These are phyloP conservation scores for Magnaporthales sp. DNA, from an alignment of 2,329 filamentous ascomycete species.

Conservation along the genomic window DNA sequence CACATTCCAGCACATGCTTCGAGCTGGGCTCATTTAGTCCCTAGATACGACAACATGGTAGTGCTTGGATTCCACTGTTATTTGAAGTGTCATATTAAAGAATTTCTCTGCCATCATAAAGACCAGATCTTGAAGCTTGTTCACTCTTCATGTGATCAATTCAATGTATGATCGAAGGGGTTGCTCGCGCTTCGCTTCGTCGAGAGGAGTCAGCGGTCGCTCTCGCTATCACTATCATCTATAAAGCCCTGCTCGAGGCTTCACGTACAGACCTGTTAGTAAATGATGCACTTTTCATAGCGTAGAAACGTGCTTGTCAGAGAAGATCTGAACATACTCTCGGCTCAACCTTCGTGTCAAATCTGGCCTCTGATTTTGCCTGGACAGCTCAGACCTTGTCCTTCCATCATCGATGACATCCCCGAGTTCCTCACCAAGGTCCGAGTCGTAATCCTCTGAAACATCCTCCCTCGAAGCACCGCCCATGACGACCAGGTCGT, in stretches of 20 bases:
- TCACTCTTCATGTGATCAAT: background rate
- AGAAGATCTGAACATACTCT: slow-evolving; percentile 43
- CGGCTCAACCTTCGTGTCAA: slow-evolving; percentile 59
- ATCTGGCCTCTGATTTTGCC: slow-evolving; percentile 28
- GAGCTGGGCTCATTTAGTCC: background rate
- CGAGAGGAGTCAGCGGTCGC: background rate
- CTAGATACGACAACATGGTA: background rate
- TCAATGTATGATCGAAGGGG: background rate
- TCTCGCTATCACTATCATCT: slow-evolving; percentile 26
- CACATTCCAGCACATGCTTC: background rate
- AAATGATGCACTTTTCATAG: background rate
- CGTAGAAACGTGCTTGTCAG: background rate
- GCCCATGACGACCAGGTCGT: slow-evolving; percentile 19
- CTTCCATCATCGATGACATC: slow-evolving; percentile 41
- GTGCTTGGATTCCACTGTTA: background rate
- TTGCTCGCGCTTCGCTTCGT: background rate
- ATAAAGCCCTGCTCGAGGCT: slow-evolving; percentile 34
- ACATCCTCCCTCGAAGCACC: slow-evolving; percentile 25
- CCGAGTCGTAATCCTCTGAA: slow-evolving; percentile 47
- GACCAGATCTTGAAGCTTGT: background rate
- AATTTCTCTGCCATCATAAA: background rate
- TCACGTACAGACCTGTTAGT: slow-evolving; percentile 8
- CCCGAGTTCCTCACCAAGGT: slow-evolving; percentile 63
- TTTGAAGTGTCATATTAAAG: background rate
- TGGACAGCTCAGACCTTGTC: background rate